Evolutionary conservation across 2,329 filamentous ascomycete species (phyloP), one percentile per base, ranked within the genome.

Genomic region (Hymenoscyphus repandus): DNA sequence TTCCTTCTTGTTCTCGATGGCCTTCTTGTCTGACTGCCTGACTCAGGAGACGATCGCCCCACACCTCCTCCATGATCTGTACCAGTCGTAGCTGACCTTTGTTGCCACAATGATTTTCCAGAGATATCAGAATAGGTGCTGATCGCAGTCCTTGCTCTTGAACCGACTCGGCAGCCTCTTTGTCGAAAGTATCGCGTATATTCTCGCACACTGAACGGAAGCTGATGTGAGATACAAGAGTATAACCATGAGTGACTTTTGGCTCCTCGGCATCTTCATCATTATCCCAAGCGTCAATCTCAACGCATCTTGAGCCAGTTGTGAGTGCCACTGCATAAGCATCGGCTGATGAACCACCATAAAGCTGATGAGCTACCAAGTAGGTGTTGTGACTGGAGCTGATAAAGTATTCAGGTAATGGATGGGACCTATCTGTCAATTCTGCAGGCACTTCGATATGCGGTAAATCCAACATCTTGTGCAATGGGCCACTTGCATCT

Each of bases 331-430:
- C 79, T 59, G 82, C 75, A 62, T 88, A 88, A 0, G 82, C 83
- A 3, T 73, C 70, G 6, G 81, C 80, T 2, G 77, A 79, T 1
- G 82, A 85, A 18, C 71, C 71, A 4, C 85, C 85, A 58, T 75
- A 84, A 2, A 88, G 76, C 68, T 88, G 85, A 64, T 88, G 82
- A 0, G 83, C 84, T 60, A 83, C 72, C 22, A 88, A 71, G 60
- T 88, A 88, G 0, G 85, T 88, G 66, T 88, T 88, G 69, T 88
- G 85, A 56, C 80, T 85, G 3, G 82, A 86, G 66, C 80, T 85
- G 68, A 88, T 80, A 62, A 82, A 88, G 67, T 88, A 88, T 57
- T 86, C 82, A 1, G 83, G 78, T 18, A 88, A 68, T 1, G 83
- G 78, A 56, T 80, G 72, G 10, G 75, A 78, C 50, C 79, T 71